phyloP scores from a whole-genome alignment of 208 protist genomes.

The Crithidia acanthocephali region DNA sequence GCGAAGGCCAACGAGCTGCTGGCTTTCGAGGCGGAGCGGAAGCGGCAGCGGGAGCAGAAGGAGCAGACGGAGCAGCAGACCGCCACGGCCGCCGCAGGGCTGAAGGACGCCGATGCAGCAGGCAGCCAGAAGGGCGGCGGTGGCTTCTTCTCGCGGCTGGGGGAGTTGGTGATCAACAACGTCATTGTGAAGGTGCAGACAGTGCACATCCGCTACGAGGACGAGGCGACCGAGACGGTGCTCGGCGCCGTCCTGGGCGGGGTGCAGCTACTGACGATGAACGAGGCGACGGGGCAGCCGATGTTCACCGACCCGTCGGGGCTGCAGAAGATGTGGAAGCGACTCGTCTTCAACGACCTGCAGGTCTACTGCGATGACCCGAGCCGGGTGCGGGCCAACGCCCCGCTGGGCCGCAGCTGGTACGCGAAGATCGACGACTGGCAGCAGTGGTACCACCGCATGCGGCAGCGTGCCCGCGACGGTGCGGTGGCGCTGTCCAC shows the following conservation, averaged over 20 bases:
- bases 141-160: conserved; percentile 75
- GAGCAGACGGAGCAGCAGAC: conserved; percentile 23
- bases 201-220: conserved; percentile 90
- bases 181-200: conserved; percentile 83
- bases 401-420: conserved; percentile 40
- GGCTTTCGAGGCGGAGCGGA: conserved; percentile 75
- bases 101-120: conserved; percentile 11
- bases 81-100: conserved; percentile 9
- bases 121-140: conserved; percentile 13
- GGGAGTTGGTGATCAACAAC: conserved; percentile 90
- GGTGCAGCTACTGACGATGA: conserved; percentile 80
- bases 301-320: conserved; percentile 76
- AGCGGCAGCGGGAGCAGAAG: conserved; percentile 43
- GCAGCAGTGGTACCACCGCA: conserved; percentile 74
- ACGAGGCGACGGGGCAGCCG: conserved; percentile 64
- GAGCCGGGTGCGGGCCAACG: conserved; percentile 23
- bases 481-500: conserved; percentile 70
- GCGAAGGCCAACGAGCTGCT: conserved; percentile 68
- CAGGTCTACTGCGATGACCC: conserved; percentile 90
- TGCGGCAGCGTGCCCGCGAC: conserved; percentile 67
- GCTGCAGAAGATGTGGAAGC: conserved; percentile 68
- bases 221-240: conserved; percentile 53
- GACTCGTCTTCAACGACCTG: conserved; percentile 71
- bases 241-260: conserved; percentile 75
- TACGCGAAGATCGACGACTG: conserved; percentile 57